Percentiles rank a stretch among this genome's conserved stretches.
Conservation (phyloP, 1,284 basidiomycete species). For the Dichomitus squalens region DNA sequence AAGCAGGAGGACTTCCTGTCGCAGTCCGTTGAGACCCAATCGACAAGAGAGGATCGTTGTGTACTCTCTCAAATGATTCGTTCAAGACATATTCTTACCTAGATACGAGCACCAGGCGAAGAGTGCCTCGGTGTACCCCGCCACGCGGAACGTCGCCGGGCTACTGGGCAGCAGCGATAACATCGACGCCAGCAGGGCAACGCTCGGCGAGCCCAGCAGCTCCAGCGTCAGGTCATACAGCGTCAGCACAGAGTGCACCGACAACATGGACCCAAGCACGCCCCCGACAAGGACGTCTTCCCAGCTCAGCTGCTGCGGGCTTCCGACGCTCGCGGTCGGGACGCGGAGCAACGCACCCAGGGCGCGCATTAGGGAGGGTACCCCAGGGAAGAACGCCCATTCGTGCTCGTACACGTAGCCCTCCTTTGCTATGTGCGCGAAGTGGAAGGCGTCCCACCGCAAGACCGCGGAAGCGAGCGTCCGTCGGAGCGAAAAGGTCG, state of each 20-base stretch:
- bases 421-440: slow-evolving; percentile 63
- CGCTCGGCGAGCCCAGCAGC: slow-evolving; percentile 51
- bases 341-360: slow-evolving; percentile 9
- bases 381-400: slow-evolving; percentile 86
- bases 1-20: too few species aligned
- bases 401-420: slow-evolving; percentile 82
- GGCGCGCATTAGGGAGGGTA: slow-evolving; percentile 56
- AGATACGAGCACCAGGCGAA: slow-evolving; percentile 80
- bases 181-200: slow-evolving; percentile 63
- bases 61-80: too few species aligned
- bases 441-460: slow-evolving; percentile 94
- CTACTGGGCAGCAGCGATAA: slow-evolving; percentile 84
- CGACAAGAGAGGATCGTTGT: too few species aligned
- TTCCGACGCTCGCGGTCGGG: neutral
- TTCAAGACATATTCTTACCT: slow-evolving; percentile 45
- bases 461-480: slow-evolving; percentile 42
- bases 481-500: slow-evolving; percentile 4
- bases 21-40: too few species aligned
- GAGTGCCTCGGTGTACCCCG: slow-evolving; percentile 84
- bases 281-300: slow-evolving; percentile 38
- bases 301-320: slow-evolving; percentile 1
- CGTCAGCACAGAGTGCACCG: slow-evolving; percentile 45
- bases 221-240: slow-evolving; percentile 68
- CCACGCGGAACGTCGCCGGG: slow-evolving; percentile 71
- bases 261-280: slow-evolving; percentile 34